These are phyloP conservation scores for Fusarium odoratissimum DNA, from an alignment of 2,329 filamentous ascomycete species.

Conservation along the genomic window DNA sequence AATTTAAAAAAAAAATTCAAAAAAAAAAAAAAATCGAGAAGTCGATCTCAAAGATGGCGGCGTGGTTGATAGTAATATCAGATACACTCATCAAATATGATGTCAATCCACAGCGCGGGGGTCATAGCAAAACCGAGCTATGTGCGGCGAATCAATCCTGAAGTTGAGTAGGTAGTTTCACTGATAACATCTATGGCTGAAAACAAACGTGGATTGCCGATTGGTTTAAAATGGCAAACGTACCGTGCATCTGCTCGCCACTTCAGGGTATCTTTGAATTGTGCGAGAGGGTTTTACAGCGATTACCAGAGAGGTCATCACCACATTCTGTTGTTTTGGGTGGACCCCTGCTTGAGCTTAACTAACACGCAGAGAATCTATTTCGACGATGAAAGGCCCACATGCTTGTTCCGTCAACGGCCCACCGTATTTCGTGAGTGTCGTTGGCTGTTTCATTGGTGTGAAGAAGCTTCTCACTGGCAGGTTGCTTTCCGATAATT, in stretches of 20 bases:
- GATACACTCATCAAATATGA: conserved; percentile 22
- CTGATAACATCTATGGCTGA: conserved; percentile 10
- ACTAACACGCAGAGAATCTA: conserved; percentile 11
- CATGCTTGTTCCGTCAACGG: conserved; percentile 29
- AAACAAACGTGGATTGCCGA: conserved; percentile 2
- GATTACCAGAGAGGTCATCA: conserved; percentile 5
- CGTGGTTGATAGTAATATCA: not conserved
- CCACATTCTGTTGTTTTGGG: conserved; percentile 12
- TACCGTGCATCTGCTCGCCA: conserved; percentile 9
- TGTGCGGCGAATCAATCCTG: conserved; percentile 4
- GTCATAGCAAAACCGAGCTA: conserved; percentile 5
- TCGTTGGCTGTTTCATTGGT: conserved; percentile 4
- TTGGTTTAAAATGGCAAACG: conserved; percentile 10
- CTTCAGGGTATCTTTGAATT: not conserved
- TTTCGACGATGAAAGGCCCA: conserved; percentile 15
- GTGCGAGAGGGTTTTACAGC: not conserved
- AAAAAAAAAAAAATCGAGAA: not conserved
- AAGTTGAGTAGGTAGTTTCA: not conserved
- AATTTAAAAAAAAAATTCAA: not conserved
- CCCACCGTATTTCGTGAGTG: conserved; percentile 20
- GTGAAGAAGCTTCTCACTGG: not conserved
- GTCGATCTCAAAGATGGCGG: not conserved
- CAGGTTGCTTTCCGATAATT: not conserved
- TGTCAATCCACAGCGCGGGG: conserved; percentile 32
- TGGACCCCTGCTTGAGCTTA: conserved; percentile 27